These are phyloP conservation scores for Hysterangium stoloniferum DNA, from an alignment of 768 basidiomycete genomes.

Conservation along the genomic window DNA sequence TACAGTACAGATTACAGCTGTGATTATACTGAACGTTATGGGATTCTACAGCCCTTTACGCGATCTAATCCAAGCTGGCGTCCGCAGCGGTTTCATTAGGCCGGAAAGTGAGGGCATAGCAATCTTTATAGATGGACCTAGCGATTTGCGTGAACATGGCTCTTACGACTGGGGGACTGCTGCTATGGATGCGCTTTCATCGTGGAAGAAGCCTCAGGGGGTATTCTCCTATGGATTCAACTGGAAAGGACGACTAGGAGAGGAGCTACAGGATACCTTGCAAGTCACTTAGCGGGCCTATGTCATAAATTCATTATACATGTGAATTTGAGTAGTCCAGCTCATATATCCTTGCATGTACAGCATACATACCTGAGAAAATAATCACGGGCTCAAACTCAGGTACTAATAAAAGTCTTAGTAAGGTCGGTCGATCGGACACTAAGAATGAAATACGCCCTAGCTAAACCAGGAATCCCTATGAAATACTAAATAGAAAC, in stretches of 20 bases:
- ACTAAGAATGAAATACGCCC: too few relatives aligned
- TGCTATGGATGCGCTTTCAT: slow-evolving; percentile 52
- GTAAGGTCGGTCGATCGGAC: too few relatives aligned
- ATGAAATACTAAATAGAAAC: too few relatives aligned
- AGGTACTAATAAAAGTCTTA: too few relatives aligned
- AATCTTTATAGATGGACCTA: slow-evolving; percentile 69
- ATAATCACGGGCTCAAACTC: too few relatives aligned
- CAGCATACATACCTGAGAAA: too few relatives aligned
- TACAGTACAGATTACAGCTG: slow-evolving; percentile 39
- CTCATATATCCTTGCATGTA: too few relatives aligned
- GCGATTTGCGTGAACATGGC: slow-evolving; percentile 41
- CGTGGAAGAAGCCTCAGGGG: slow-evolving; percentile 36
- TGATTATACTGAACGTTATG: slow-evolving; percentile 80
- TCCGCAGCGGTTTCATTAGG: slow-evolving; percentile 69
- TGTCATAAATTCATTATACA: too few relatives aligned
- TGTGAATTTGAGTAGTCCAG: too few relatives aligned
- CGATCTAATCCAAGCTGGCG: slow-evolving; percentile 56
- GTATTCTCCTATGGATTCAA: slow-evolving; percentile 11
- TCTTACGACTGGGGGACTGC: slow-evolving; percentile 74
- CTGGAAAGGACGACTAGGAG: slow-evolving; percentile 12
- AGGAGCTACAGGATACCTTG: too few relatives aligned
- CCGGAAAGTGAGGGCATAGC: slow-evolving; percentile 54
- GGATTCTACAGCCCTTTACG: slow-evolving; percentile 81
- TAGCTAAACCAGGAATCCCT: too few relatives aligned
- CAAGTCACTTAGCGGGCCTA: too few relatives aligned